Evolutionary conservation across 106 monocot genomes (phyloP), one percentile per base, ranked within the genome.

Genomic region (Dendrobium catenatum): DNA sequence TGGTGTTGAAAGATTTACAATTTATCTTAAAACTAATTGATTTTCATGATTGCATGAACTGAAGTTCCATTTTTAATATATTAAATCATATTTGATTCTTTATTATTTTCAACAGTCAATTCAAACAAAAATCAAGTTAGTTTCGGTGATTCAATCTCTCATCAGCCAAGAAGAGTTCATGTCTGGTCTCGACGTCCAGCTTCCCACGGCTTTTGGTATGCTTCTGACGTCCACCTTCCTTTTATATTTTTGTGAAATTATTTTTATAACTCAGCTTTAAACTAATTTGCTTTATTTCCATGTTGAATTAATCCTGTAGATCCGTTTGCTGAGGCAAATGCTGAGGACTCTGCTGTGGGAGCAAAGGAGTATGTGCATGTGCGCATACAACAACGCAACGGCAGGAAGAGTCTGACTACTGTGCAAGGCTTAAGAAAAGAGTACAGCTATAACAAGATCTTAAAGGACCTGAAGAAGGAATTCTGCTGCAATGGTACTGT

Each of bases 401-500:
- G 93, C 24, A 84, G 95, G 31, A 93, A 95, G 91, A 91, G 93
- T 79, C 84, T 95, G 85, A 95, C 95, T 3, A 93, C 95, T 54
- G 93, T 95, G 31, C 93, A 93, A 55, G 95, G 95, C 7, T 82
- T 95, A 66, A 93, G 89, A 79, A 95, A 95, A 51, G 89, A 95
- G 11, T 95, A 89, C 75, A 93, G 93, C 88, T 95, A 93, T 79
- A 91, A 51, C 67, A 95, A 93, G 88, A 93, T 95, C 74, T 64
- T 95, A 5, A 95, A 95, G 79, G 95, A 95, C 68, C 88, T 95
- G 40, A 95, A 93, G 85, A 95, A 93, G 81, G 95, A 95, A 43
- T 95, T 95, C 77, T 95, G 93, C 81, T 95, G 95, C 68, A 95
- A 95, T 88, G 95, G 95, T 88, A 95, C 95, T 75, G 95, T 95